These are phyloP conservation scores for Thermothelomyces thermophilus DNA, from an alignment of 2,329 filamentous ascomycete species.

Conservation along the genomic window DNA sequence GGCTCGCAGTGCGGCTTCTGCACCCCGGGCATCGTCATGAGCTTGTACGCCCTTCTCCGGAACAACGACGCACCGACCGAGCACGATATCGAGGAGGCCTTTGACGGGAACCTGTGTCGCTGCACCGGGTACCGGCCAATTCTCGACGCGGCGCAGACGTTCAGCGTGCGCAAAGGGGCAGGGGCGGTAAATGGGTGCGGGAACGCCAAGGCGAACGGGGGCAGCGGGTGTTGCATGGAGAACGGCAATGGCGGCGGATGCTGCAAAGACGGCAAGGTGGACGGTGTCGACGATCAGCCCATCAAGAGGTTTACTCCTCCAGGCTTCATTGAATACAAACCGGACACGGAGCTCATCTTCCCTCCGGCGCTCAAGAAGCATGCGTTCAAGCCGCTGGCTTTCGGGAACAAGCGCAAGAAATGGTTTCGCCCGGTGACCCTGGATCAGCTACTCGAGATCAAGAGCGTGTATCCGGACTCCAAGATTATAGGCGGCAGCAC, in stretches of 20 bases:
- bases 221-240: conserved; percentile 61
- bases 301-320: conserved; percentile 73
- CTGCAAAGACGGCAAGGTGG: conserved; percentile 57
- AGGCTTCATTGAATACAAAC: conserved; percentile 89
- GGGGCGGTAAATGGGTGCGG: conserved; percentile 54
- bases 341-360: conserved; percentile 92
- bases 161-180: conserved; percentile 48
- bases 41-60: conserved; percentile 82
- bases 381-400: conserved; percentile 71
- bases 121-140: conserved; percentile 96
- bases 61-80: conserved; percentile 74
- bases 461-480: conserved; percentile 72
- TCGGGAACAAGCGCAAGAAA: conserved; percentile 89
- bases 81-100: conserved; percentile 87
- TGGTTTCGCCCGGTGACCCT: conserved; percentile 90
- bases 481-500: conserved; percentile 96
- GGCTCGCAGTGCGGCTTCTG: conserved; percentile 94
- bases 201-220: conserved; percentile 38
- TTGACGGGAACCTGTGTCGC: conserved; percentile 91
- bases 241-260: conserved; percentile 46
- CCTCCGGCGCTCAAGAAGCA: conserved; percentile 79
- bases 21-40: conserved; percentile 97
- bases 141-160: conserved; percentile 86
- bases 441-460: conserved; percentile 85
- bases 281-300: conserved; percentile 47